Percentiles rank a stretch among this genome's conserved stretches.
Conservation (phyloP, 306 rosid species). For the Cucurbita moschata region DNA sequence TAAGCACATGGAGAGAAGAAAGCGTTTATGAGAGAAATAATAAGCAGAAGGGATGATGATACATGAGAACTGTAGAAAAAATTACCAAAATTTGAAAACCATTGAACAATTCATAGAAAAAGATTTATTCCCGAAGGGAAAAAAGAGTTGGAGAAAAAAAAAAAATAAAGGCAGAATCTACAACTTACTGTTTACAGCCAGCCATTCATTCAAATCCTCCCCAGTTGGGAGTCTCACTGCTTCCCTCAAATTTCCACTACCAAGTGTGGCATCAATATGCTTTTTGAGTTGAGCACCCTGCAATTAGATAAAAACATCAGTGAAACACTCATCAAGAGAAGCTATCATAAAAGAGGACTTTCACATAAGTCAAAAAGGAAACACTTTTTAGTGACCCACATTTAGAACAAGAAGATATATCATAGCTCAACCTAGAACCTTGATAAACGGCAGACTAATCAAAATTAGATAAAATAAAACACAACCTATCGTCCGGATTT, state of each 20-base stretch:
- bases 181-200: constrained; percentile 86
- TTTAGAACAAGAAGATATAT: background rate
- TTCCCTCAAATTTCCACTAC: constrained; percentile 96
- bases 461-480: background rate
- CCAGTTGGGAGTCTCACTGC: constrained; percentile 99
- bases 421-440: background rate
- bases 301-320: constrained; percentile 8
- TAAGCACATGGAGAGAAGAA: background rate
- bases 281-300: constrained; percentile 98
- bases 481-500: background rate
- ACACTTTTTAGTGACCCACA: background rate
- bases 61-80: background rate
- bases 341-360: background rate
- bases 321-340: background rate
- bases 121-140: background rate
- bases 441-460: background rate
- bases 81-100: background rate
- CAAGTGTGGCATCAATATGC: constrained; percentile 96
- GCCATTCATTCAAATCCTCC: constrained; percentile 98
- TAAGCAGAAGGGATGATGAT: background rate
- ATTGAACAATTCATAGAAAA: background rate
- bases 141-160: background rate
- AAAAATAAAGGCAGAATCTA: background rate
- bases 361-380: background rate
- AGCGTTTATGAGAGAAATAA: background rate